Evolutionary conservation across 1,139 yeast species (phyloP), one percentile per base, ranked within the genome.

Genomic region (Pichia sp.): DNA sequence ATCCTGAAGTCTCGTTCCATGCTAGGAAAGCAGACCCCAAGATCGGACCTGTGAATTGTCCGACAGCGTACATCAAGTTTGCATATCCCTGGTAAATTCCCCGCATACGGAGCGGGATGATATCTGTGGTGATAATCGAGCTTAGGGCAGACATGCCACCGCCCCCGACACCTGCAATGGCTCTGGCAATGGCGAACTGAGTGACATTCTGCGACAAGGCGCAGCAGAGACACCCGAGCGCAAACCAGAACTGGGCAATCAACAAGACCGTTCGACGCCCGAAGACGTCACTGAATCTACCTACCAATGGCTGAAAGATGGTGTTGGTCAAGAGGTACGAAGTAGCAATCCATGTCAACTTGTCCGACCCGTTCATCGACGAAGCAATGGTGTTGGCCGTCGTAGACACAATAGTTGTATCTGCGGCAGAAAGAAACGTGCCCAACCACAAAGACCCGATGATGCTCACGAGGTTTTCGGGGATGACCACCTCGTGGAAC

Each of bases 261-360:
- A 67, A 32, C 7, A 69, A 54, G 11, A 66, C 62, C 2, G 64
- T 61, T 47, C 69, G 64, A 36, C 79, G 64, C 2, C 79, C 79
- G 49, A 71, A 65, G 3, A 75, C 64, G 63, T 90, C 97, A 6
- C 93, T 84, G 38, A 90, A 70, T 64, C 87, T 89, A 8, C 97
- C 97, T 62, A 85, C 89, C 26, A 90, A 70, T 1, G 97, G 97
- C 69, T 83, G 88, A 63, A 82, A 81, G 1, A 85, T 82, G 0
- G 85, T 79, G 60, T 80, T 79, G 4, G 87, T 76, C 10, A 83
- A 66, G 48, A 83, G 67, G 56, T 75, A 75, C 7, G 75, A 70
- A 3, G 77, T 69, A 16, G 77, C 75, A 13, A 74, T 72, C 76
- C 76, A 73, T 5, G 74, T 61, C 54, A 70, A 70, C 51, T 70